Percentiles rank a stretch among this genome's conserved stretches.
Evolutionary conservation across 768 basidiomycete genomes (phyloP).

Genomic region (Termitomyces sp.): DNA sequence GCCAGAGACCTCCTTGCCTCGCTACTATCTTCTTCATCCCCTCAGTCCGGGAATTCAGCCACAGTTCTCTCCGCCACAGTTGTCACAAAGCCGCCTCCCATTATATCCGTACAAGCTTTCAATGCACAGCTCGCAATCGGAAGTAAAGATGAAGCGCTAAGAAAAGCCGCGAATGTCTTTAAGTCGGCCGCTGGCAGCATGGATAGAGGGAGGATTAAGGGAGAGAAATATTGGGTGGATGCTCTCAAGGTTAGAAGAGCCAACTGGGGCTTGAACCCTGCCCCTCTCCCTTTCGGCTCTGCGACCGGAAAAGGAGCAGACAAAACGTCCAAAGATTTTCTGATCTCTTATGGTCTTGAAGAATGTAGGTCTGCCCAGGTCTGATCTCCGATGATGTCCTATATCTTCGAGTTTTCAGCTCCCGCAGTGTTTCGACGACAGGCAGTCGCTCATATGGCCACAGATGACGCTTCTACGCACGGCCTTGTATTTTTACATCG

Average conservation of each 20-base stretch:
- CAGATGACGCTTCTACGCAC: slow-evolving; percentile 34
- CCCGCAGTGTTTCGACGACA: slow-evolving; percentile 55
- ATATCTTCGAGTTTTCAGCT: slow-evolving; percentile 35
- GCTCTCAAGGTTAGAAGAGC: slow-evolving; percentile 69
- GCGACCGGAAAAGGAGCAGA: slow-evolving; percentile 73
- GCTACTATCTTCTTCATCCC: slow-evolving; percentile 38
- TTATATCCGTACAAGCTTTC: slow-evolving; percentile 64
- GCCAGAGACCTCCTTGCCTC: slow-evolving; percentile 66
- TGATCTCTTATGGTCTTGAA: slow-evolving; percentile 76
- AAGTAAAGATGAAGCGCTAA: slow-evolving; percentile 73
- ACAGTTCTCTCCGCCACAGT: slow-evolving; percentile 52
- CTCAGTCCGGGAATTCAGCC: slow-evolving; percentile 7
- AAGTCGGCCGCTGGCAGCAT: slow-evolving; percentile 65
- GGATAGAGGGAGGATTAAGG: slow-evolving; percentile 53
- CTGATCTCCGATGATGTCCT: background rate
- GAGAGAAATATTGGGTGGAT: slow-evolving; percentile 79
- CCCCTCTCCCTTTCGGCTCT: slow-evolving; percentile 68
- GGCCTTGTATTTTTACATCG: slow-evolving; percentile 59
- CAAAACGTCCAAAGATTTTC: slow-evolving; percentile 75
- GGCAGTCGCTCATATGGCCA: slow-evolving; percentile 66
- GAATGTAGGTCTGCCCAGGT: slow-evolving; percentile 54
- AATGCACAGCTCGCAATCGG: slow-evolving; percentile 69
- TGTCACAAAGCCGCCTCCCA: slow-evolving; percentile 61
- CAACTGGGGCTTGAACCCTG: slow-evolving; percentile 80
- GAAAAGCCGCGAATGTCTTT: slow-evolving; percentile 69